These are phyloP conservation scores for Lecanicillium sp. DNA, from an alignment of 2,329 filamentous ascomycete genomes.

Conservation along the genomic window DNA sequence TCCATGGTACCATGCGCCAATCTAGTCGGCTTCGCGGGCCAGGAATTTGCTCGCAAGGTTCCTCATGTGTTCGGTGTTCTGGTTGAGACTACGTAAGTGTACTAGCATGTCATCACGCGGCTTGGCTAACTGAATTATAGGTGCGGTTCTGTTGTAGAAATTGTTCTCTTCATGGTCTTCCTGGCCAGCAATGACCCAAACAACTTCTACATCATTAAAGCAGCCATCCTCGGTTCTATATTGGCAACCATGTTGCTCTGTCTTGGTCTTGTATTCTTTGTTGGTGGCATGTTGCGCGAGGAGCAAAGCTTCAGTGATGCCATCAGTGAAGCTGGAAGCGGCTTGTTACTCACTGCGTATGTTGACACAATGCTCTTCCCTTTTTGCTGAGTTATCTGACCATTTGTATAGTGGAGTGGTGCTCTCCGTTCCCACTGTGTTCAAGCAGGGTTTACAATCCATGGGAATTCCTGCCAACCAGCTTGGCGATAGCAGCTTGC, in stretches of 20 bases:
- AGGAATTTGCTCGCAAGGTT: conserved; percentile 73
- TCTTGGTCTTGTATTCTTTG: conserved; percentile 71
- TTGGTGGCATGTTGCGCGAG: conserved; percentile 61
- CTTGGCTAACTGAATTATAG: conserved; percentile 17
- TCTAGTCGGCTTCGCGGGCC: conserved; percentile 38
- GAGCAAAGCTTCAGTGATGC: conserved; percentile 67
- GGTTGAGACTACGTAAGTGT: conserved; percentile 44
- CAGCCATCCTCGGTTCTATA: conserved; percentile 77
- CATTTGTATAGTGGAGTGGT: conserved; percentile 22
- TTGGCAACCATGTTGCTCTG: conserved; percentile 76
- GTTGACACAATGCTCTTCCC: conserved; percentile 26
- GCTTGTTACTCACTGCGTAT: conserved; percentile 68
- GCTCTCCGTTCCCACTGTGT: conserved; percentile 43
- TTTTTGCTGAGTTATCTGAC: conserved; percentile 21
- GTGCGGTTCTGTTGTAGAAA: conserved; percentile 69
- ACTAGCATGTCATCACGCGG: no score
- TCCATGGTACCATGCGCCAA: conserved; percentile 46
- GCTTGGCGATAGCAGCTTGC: conserved; percentile 46
- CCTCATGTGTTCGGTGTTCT: conserved; percentile 64
- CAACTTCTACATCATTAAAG: conserved; percentile 66
- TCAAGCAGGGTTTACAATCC: conserved; percentile 38
- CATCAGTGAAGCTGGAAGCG: conserved; percentile 72
- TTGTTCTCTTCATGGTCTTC: conserved; percentile 75
- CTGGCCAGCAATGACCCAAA: conserved; percentile 33
- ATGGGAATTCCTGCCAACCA: conserved; percentile 19